Conservation (phyloP, 2,329 filamentous ascomycete species). For the Colletotrichum coccodes region DNA sequence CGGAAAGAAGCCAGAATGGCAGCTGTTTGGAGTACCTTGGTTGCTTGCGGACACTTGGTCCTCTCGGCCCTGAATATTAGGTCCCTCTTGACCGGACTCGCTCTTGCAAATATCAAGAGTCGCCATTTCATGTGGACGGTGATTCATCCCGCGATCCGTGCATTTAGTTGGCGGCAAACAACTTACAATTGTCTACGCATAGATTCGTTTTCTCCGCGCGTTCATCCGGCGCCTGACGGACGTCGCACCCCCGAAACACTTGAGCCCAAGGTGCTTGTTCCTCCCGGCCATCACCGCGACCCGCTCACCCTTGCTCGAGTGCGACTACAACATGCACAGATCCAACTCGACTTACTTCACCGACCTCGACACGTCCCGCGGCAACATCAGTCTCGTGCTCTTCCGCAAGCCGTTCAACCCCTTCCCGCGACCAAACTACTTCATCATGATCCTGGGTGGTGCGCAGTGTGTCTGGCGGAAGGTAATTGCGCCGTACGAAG, state of each 20-base stretch:
- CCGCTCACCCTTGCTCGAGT: constrained; percentile 77
- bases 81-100: neutral
- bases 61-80: neutral
- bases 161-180: rapidly evolving
- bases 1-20: no score
- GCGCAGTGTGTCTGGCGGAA: constrained; percentile 15
- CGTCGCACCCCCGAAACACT: constrained; percentile 34
- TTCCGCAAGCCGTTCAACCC: constrained; percentile 50
- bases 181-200: neutral
- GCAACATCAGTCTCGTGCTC: constrained; percentile 79
- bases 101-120: constrained; percentile 16
- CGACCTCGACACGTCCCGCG: constrained; percentile 85
- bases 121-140: constrained; percentile 20
- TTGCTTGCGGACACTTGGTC: neutral
- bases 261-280: constrained; percentile 45
- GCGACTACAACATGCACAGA: constrained; percentile 88
- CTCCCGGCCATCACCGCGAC: constrained; percentile 65
- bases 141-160: no score
- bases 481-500: constrained; percentile 27
- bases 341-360: constrained; percentile 89
- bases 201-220: constrained; percentile 45
- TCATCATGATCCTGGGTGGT: constrained; percentile 60
- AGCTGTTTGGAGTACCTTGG: neutral
- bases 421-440: constrained; percentile 60
- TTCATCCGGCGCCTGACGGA: constrained; percentile 42